phyloP scores from a whole-genome alignment of 495 filamentous ascomycete genomes.

The Penicillium malachiteum region DNA sequence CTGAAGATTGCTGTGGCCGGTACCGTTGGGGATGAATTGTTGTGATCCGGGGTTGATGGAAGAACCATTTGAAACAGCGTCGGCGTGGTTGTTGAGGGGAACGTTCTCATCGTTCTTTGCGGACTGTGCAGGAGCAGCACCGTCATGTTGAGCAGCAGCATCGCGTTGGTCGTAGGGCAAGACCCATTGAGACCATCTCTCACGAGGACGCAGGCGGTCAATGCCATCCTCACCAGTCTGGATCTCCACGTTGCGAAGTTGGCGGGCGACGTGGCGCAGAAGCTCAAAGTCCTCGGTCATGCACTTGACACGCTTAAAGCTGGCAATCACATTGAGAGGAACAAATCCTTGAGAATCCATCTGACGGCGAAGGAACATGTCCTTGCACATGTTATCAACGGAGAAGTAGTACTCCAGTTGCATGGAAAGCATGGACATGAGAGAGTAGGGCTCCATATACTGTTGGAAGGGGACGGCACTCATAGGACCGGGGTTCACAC shows the following conservation, averaged over 20 bases:
- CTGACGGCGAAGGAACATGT: conserved; percentile 79
- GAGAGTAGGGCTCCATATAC: conserved; percentile 54
- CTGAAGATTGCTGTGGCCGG: conserved; percentile 39
- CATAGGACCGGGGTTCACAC: conserved; percentile 56
- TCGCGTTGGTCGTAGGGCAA: conserved; percentile 62
- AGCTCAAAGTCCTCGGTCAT: conserved; percentile 71
- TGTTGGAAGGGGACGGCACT: conserved; percentile 61
- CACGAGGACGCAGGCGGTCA: conserved; percentile 73
- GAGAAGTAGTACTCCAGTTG: conserved; percentile 95
- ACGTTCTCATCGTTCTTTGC: conserved; percentile 28
- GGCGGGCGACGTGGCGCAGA: conserved; percentile 69
- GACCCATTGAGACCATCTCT: conserved; percentile 82
- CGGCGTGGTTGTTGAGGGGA: conserved; percentile 24
- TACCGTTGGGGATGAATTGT: conserved; percentile 39
- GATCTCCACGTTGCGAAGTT: conserved; percentile 69
- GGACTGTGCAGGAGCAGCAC: conserved; percentile 35
- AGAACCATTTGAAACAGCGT: conserved; percentile 32
- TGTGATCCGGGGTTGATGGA: conserved; percentile 12
- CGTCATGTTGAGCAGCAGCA: conserved; percentile 58
- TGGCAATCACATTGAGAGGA: conserved; percentile 69
- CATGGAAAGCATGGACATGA: conserved; percentile 58
- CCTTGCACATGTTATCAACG: conserved; percentile 93
- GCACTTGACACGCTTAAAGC: conserved; percentile 79
- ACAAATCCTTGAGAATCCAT: conserved; percentile 97
- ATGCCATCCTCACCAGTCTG: conserved; percentile 66